Evolutionary conservation across 352 stramenopile genomes (phyloP).

Genomic region (Phytopythium sindhum): DNA sequence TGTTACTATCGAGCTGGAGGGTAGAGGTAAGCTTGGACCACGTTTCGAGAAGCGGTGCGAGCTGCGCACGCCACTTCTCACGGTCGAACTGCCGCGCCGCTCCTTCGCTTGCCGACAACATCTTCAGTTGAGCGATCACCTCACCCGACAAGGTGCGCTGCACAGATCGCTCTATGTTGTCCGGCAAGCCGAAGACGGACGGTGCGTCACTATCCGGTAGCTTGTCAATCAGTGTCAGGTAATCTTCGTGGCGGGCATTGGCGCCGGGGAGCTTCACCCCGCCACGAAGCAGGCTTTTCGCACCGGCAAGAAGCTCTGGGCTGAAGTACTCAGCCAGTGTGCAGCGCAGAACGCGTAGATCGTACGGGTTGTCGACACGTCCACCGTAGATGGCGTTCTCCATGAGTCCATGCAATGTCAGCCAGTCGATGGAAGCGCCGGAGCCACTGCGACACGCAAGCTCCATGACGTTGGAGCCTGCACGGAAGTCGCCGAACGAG

Average conservation of each 20-base stretch:
- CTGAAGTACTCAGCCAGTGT: slow-evolving; percentile 89
- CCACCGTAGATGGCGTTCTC: slow-evolving; percentile 95
- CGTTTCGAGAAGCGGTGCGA: slow-evolving; percentile 87
- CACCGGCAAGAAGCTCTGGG: slow-evolving; percentile 62
- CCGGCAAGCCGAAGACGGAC: slow-evolving; percentile 87
- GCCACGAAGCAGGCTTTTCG: slow-evolving; percentile 54
- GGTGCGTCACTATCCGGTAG: slow-evolving; percentile 76
- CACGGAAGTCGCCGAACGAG: slow-evolving; percentile 92
- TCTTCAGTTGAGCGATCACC: slow-evolving; percentile 87
- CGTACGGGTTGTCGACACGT: slow-evolving; percentile 92
- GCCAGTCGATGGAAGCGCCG: slow-evolving; percentile 76
- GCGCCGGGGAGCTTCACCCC: slow-evolving; percentile 61
- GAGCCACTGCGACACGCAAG: slow-evolving; percentile 42
- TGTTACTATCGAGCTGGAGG: slow-evolving; percentile 41
- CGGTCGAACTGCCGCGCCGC: slow-evolving; percentile 83
- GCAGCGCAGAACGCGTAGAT: slow-evolving; percentile 86
- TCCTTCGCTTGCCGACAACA: slow-evolving; percentile 67
- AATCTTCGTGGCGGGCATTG: slow-evolving; percentile 60
- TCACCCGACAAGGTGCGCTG: slow-evolving; percentile 84
- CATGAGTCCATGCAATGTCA: slow-evolving; percentile 92
- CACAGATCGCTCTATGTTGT: slow-evolving; percentile 94
- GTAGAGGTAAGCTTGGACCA: slow-evolving; percentile 83
- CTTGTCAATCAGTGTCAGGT: slow-evolving; percentile 63
- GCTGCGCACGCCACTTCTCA: slow-evolving; percentile 87
- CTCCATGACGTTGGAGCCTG: slow-evolving; percentile 90